Percentiles rank a stretch among this genome's conserved stretches.
Evolutionary conservation across 495 filamentous ascomycete species (phyloP).

Genomic region (Penicillium herquei): DNA sequence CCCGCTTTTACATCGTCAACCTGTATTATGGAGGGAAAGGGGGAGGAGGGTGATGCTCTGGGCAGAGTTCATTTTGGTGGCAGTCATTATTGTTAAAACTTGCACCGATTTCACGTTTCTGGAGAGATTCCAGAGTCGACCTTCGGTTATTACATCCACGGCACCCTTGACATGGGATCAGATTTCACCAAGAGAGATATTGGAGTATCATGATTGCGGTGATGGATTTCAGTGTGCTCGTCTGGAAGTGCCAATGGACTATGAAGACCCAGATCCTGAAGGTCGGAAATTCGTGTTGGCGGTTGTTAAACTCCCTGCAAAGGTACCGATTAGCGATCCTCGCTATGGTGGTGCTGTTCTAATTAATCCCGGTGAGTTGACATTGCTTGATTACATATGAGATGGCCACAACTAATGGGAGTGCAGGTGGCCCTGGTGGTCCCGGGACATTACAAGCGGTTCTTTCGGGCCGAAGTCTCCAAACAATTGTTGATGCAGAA

Average conservation of each 20-base stretch:
- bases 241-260: slow-evolving; percentile 59
- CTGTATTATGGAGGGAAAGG: not conserved
- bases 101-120: not conserved
- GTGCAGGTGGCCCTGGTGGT: slow-evolving; percentile 50
- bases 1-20: not conserved
- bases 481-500: slow-evolving; percentile 43
- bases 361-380: slow-evolving; percentile 44
- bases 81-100: not conserved
- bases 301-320: slow-evolving; percentile 49
- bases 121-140: not conserved
- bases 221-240: slow-evolving; percentile 53
- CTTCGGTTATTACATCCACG: not conserved
- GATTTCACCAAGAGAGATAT: slow-evolving; percentile 26
- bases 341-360: slow-evolving; percentile 47
- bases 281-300: slow-evolving; percentile 47
- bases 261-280: slow-evolving; percentile 37
- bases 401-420: not conserved
- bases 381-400: not conserved
- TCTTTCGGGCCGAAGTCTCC: slow-evolving; percentile 34
- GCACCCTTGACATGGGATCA: slow-evolving; percentile 28
- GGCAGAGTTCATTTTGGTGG: not conserved
- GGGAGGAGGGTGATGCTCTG: not conserved
- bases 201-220: slow-evolving; percentile 41
- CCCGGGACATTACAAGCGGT: slow-evolving; percentile 43
- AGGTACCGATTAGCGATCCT: slow-evolving; percentile 41